phyloP scores from a whole-genome alignment of 2,329 filamentous ascomycete species.

The Xylariaceae sp. region DNA sequence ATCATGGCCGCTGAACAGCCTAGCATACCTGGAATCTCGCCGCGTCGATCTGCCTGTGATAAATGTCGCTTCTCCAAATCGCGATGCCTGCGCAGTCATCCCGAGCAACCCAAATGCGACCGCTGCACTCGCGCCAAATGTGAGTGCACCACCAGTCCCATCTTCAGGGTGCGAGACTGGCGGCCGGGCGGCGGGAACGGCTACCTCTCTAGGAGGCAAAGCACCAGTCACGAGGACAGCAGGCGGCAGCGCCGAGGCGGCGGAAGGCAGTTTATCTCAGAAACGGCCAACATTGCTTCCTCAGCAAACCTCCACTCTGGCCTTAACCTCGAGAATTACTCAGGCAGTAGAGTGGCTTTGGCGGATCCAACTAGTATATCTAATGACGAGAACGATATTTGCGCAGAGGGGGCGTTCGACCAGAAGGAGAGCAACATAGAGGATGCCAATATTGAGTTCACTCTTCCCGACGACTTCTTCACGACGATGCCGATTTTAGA shows the following conservation, averaged over 20 bases:
- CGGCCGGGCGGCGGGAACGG: background rate
- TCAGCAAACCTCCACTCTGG: background rate
- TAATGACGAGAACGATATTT: no score
- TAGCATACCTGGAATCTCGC: background rate
- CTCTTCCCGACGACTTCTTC: background rate
- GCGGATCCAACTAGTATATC: no score
- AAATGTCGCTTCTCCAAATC: background rate
- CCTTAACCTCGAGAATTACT: no score
- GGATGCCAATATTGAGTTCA: background rate
- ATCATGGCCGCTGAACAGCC: background rate
- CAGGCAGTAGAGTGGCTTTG: no score
- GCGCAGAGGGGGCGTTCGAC: background rate
- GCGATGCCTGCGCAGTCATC: background rate
- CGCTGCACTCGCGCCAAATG: background rate
- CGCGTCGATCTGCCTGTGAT: background rate
- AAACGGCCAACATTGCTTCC: background rate
- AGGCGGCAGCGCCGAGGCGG: background rate
- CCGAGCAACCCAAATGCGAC: background rate
- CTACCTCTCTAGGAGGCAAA: background rate
- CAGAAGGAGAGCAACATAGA: background rate
- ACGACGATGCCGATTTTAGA: background rate
- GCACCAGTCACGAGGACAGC: no score
- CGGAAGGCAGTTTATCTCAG: background rate
- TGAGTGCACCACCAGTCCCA: background rate
- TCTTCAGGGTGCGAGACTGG: background rate